phyloP scores from a whole-genome alignment of 2,329 filamentous ascomycete genomes.

The Talaromyces sp. region DNA sequence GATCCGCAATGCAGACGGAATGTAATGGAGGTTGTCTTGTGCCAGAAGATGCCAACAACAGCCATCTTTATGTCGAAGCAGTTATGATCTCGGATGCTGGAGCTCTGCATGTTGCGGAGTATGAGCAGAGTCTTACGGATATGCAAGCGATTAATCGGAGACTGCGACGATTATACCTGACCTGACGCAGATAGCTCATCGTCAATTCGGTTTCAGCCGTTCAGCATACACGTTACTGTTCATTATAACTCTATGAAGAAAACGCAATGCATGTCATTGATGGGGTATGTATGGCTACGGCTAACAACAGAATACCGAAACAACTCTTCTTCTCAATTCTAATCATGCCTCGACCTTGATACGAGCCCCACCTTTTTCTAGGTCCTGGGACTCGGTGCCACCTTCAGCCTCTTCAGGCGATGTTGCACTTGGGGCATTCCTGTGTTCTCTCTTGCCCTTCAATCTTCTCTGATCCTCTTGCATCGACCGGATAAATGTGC shows the following conservation, averaged over 20 bases:
- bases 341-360: not conserved
- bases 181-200: too few species aligned
- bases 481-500: slow-evolving; percentile 53
- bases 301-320: not conserved
- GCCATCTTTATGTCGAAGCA: slow-evolving; percentile 59
- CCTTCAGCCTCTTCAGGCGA: slow-evolving; percentile 19
- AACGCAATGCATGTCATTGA: not conserved
- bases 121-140: slow-evolving; percentile 57
- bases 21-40: not conserved
- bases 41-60: not conserved
- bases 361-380: slow-evolving; percentile 6
- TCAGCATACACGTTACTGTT: not conserved
- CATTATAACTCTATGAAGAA: not conserved
- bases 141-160: slow-evolving; percentile 31
- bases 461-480: slow-evolving; percentile 48
- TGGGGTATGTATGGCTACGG: slow-evolving; percentile 3
- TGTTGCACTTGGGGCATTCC: slow-evolving; percentile 17
- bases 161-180: slow-evolving; percentile 13
- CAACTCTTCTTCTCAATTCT: not conserved
- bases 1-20: not conserved
- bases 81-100: slow-evolving; percentile 73
- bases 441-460: slow-evolving; percentile 37
- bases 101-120: slow-evolving; percentile 63
- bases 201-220: not conserved
- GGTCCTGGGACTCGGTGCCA: not conserved